A percentile compares a stretch with the other conserved stretches of the same genome.
Conservation (phyloP, 2,329 filamentous ascomycete genomes). For the Ophiostoma piceae region DNA sequence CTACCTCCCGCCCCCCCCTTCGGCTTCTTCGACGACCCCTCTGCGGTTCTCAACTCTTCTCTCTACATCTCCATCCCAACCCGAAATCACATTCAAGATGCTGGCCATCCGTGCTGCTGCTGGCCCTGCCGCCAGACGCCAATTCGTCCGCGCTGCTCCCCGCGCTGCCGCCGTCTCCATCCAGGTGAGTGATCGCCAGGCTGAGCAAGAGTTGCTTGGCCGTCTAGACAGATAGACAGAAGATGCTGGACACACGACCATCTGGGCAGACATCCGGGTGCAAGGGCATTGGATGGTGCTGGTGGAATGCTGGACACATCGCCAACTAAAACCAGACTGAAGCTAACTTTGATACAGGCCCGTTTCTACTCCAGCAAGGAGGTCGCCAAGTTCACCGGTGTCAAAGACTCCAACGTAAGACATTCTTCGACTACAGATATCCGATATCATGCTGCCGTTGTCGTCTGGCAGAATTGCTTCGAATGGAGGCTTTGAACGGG, state of each 20-base stretch:
- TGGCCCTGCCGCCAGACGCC: slow-evolving; percentile 66
- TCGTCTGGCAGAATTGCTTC: not conserved
- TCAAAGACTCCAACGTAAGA: slow-evolving; percentile 81
- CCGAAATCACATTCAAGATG: slow-evolving; percentile 52
- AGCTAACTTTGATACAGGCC: slow-evolving; percentile 40
- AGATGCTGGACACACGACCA: not conserved
- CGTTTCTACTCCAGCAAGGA: slow-evolving; percentile 61
- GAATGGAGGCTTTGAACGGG: not conserved
- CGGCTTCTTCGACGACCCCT: slow-evolving; percentile 11
- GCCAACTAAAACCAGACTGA: not conserved
- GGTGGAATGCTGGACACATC: not conserved
- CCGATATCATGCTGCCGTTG: not conserved
- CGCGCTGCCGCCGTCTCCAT: slow-evolving; percentile 48
- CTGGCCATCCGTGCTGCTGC: slow-evolving; percentile 74
- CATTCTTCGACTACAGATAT: slow-evolving; percentile 16
- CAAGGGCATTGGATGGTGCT: not conserved
- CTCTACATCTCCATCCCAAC: not conserved
- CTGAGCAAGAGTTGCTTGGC: not conserved
- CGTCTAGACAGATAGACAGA: not conserved
- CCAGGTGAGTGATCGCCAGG: slow-evolving; percentile 50
- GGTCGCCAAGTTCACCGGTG: slow-evolving; percentile 89
- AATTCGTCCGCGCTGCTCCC: slow-evolving; percentile 68
- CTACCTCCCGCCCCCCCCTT: slow-evolving; percentile 15
- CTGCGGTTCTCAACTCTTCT: slow-evolving; percentile 2
- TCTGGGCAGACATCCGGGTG: not conserved